A percentile compares a stretch with the other conserved stretches of the same genome.
Conservation (phyloP, 345 rosid species). For the Gossypium sturtianum region DNA sequence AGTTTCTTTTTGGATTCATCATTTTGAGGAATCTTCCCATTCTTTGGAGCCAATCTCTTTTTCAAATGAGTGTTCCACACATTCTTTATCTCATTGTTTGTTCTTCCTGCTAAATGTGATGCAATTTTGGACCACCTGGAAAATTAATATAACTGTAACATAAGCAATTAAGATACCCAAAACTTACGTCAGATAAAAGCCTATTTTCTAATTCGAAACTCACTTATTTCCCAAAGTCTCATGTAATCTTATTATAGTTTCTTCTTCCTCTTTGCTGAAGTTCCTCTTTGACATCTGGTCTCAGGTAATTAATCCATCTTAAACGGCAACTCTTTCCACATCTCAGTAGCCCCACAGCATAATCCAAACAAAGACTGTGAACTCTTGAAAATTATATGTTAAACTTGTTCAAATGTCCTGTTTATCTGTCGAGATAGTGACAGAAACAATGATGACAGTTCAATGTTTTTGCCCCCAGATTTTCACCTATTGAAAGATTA, state of each 20-base stretch:
- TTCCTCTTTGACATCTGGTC: conserved; percentile 86
- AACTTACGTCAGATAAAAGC: neutral
- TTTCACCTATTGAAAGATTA: neutral
- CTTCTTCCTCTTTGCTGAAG: conserved; percentile 73
- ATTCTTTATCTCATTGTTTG: conserved; percentile 91
- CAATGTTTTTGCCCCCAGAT: neutral
- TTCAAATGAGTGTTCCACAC: conserved; percentile 86
- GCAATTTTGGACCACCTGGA: conserved; percentile 93
- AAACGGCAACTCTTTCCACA: conserved; percentile 95
- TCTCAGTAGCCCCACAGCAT: conserved; percentile 51
- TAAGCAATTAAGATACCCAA: neutral
- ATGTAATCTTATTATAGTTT: conserved; percentile 52
- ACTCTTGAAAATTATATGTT: neutral
- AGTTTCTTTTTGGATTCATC: conserved; percentile 22
- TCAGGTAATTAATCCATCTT: conserved; percentile 84
- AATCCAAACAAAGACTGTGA: neutral
- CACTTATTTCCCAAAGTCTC: conserved; percentile 74
- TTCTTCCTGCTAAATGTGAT: conserved; percentile 70
- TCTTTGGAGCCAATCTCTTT: conserved; percentile 34
- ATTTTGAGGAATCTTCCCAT: neutral
- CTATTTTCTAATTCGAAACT: neutral
- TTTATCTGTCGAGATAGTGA: neutral
- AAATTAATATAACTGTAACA: neutral
- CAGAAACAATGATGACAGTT: neutral
- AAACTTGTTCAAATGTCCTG: neutral